Percentiles rank a stretch among this genome's conserved stretches.
phyloP scores from a whole-genome alignment of 163 green algal species.

The Chlamydomonas reinhardtii region DNA sequence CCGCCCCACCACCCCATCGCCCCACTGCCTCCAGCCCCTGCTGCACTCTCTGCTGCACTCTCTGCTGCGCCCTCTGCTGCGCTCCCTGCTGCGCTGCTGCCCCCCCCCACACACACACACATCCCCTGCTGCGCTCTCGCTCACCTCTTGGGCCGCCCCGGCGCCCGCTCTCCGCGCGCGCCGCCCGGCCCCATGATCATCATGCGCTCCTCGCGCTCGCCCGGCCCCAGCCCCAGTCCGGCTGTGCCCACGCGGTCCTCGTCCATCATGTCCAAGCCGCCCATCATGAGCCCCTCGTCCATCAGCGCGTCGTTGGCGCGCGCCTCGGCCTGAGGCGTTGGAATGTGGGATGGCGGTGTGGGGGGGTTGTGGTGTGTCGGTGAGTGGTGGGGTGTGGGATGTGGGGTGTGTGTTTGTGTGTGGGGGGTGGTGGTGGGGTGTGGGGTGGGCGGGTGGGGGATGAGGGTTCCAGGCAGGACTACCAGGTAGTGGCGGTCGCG shows the following conservation, averaged over 20 bases:
- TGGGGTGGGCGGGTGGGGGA: too few relatives aligned
- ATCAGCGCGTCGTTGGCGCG: constrained; percentile 43
- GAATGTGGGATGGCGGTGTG: too few relatives aligned
- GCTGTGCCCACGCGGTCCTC: constrained; percentile 36
- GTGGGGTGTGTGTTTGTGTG: too few relatives aligned
- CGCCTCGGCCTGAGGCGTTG: constrained; percentile 40
- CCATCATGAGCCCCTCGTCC: constrained; percentile 46
- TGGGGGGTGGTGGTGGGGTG: too few relatives aligned
- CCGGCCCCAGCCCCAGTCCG: background rate
- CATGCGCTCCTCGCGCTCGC: background rate
- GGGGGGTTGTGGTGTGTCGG: too few relatives aligned
- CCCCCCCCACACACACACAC: background rate
- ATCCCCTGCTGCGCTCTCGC: background rate
- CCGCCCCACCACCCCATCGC: background rate
- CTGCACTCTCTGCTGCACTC: too few relatives aligned
- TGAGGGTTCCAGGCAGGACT: too few relatives aligned
- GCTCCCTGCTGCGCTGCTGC: background rate
- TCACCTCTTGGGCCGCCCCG: constrained; percentile 55
- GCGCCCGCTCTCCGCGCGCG: constrained; percentile 9
- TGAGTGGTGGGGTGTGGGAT: too few relatives aligned
- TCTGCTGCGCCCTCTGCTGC: background rate
- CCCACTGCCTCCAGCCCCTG: background rate
- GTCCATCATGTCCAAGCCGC: constrained; percentile 47
- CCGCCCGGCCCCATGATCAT: background rate
- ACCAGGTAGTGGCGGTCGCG: too few relatives aligned